Base-by-base conservation (phyloP, 2,329 filamentous ascomycete genomes). In the Ophiostoma sp. region DNA sequence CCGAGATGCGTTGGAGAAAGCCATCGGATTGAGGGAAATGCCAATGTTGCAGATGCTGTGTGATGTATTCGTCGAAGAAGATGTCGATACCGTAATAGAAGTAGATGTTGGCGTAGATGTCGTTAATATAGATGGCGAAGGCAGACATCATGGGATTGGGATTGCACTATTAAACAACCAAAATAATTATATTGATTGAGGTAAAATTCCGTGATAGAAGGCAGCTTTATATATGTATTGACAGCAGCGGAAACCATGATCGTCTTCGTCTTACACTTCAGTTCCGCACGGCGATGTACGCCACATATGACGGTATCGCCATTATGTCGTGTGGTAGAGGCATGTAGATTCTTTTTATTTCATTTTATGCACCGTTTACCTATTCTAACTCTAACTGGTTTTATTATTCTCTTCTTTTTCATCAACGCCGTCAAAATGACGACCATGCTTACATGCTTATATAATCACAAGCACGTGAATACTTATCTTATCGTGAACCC, bases 1-100 rank as follows among this genome's bases (percentile, higher is more conserved):
- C 67, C 23, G 62, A 20, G 10, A 41, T n/a, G 70, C 67, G 17
- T 54, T 39, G 4, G 67, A 31, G n/a, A 71, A 71, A 6, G 70
- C 54, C 44, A 67, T 67, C 27, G 23, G 48, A 4, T 27, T 57
- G 52, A 27, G 17, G 39, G 39, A 2, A 41, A 0, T 10, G 10
- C 8, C 20, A 20, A 20, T 17, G 44, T 48, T 3, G 44, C 39
- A 41, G 39, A 41, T 41, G 39, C 27, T 31, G 27, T 31, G 27
- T 31, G 27, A 31, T 31, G 27, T 31, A 31, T 31, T 1, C 27
- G 27, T 31, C 27, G 27, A 31, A 31, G 27, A 31, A 1, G 27
- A 31, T 31, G 27, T 3, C 27, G 27, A 31, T 31, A 1, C 1
- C 27, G 27, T 31, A 31, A 41, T 41, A 48, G 17, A 20, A 3